Conservation (phyloP, 2,329 filamentous ascomycete species). For the Alternaria sp. region DNA sequence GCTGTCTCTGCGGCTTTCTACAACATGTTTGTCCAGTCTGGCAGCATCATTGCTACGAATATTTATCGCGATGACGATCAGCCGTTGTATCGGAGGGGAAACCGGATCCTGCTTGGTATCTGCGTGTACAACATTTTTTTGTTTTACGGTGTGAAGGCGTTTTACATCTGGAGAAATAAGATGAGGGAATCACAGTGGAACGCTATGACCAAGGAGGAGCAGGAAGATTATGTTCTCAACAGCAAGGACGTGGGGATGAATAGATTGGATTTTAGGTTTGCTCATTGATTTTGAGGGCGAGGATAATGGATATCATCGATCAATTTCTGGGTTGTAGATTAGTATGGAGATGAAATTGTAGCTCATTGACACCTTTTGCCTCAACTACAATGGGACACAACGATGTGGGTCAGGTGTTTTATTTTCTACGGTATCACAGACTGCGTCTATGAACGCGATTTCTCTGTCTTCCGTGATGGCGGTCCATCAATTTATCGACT, state of each 20-base stretch:
- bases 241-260: slow-evolving; percentile 44
- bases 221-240: slow-evolving; percentile 38
- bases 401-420: background rate
- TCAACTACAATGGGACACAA: background rate
- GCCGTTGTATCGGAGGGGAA: slow-evolving; percentile 57
- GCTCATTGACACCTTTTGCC: background rate
- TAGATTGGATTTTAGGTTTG: slow-evolving; percentile 45
- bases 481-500: background rate
- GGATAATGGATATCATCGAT: background rate
- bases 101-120: slow-evolving; percentile 48
- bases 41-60: slow-evolving; percentile 58
- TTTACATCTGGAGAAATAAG: slow-evolving; percentile 55
- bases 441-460: background rate
- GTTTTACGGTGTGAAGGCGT: slow-evolving; percentile 51
- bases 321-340: background rate
- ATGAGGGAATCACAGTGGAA: slow-evolving; percentile 40
- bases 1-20: slow-evolving; percentile 54
- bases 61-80: slow-evolving; percentile 60
- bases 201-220: slow-evolving; percentile 41
- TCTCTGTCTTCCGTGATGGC: background rate
- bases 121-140: slow-evolving; percentile 45
- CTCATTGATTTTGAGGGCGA: slow-evolving; percentile 25
- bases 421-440: background rate
- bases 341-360: background rate
- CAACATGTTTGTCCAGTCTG: slow-evolving; percentile 59